These are phyloP conservation scores for Exophiala mesophila DNA, from an alignment of 2,329 filamentous ascomycete species.

Conservation along the genomic window DNA sequence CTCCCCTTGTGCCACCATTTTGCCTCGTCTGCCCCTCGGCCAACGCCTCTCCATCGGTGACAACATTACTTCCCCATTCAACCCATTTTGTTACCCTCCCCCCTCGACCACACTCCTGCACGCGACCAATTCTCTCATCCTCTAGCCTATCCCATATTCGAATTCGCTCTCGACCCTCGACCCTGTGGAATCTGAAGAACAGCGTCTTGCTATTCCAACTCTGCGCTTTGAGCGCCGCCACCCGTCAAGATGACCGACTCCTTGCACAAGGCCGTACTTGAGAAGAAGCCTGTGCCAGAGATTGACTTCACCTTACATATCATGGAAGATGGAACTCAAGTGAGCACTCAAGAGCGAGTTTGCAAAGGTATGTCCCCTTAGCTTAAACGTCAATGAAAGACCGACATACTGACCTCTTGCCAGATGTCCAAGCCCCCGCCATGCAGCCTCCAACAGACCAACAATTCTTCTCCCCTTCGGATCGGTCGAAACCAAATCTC, in stretches of 20 bases:
- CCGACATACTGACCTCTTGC: slow-evolving; percentile 6
- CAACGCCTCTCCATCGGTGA: background rate
- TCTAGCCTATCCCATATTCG: background rate
- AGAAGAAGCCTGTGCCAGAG: slow-evolving; percentile 94
- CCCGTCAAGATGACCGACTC: slow-evolving; percentile 37
- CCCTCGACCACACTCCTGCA: background rate
- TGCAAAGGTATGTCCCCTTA: slow-evolving; percentile 96
- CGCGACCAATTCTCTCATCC: no score
- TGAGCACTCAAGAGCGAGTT: slow-evolving; percentile 91
- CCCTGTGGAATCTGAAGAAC: background rate
- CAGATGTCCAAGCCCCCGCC: slow-evolving; percentile 96
- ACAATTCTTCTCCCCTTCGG: slow-evolving; percentile 85
- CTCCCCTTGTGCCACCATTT: no score
- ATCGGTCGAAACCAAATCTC: slow-evolving; percentile 83
- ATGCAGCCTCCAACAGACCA: slow-evolving; percentile 89
- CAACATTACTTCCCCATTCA: background rate
- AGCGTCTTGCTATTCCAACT: no score
- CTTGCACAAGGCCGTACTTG: slow-evolving; percentile 81
- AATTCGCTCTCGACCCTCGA: background rate
- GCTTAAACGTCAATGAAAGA: background rate
- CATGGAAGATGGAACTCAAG: slow-evolving; percentile 95
- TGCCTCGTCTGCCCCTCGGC: background rate
- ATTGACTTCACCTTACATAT: slow-evolving; percentile 98
- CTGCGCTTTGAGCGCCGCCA: slow-evolving; percentile 23
- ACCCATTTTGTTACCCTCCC: background rate